phyloP scores from a whole-genome alignment of 2,329 filamentous ascomycete genomes.

The Dendrostoma leiphaemia region DNA sequence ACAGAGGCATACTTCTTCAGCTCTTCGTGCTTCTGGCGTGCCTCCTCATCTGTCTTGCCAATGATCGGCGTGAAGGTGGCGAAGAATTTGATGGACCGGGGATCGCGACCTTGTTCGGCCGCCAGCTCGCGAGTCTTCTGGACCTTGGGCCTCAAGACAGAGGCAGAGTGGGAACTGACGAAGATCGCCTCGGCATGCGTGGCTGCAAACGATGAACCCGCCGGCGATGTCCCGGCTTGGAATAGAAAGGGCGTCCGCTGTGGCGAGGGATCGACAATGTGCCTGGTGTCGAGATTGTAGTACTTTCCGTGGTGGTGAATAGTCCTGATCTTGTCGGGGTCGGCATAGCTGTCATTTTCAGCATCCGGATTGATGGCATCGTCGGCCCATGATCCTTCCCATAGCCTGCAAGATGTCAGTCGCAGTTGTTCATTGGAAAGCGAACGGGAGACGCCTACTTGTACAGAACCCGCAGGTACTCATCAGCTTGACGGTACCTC shows the following conservation, averaged over 20 bases:
- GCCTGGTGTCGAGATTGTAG: conserved; percentile 34
- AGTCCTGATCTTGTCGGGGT: conserved; percentile 49
- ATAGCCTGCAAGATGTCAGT: conserved; percentile 31
- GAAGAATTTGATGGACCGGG: conserved; percentile 48
- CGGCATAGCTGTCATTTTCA: conserved; percentile 46
- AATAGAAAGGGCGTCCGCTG: conserved; percentile 50
- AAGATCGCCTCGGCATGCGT: conserved; percentile 56
- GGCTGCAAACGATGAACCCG: conserved; percentile 49
- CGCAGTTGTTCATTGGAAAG: neutral
- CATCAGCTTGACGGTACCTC: conserved; percentile 50
- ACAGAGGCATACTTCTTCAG: conserved; percentile 45
- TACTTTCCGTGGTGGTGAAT: conserved; percentile 54
- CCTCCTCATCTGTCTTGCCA: conserved; percentile 44
- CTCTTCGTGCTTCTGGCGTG: conserved; percentile 42
- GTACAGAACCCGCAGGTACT: conserved; percentile 53
- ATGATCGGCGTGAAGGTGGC: conserved; percentile 42
- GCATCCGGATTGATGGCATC: conserved; percentile 45
- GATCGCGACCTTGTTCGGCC: conserved; percentile 45
- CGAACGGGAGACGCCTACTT: conserved; percentile 35
- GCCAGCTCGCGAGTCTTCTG: conserved; percentile 47
- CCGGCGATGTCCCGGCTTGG: conserved; percentile 53
- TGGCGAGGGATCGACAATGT: conserved; percentile 46
- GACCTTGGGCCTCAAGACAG: conserved; percentile 44
- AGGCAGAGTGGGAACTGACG: conserved; percentile 46
- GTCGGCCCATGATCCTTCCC: conserved; percentile 44